These are phyloP conservation scores for Penicillium turbatum DNA, from an alignment of 495 filamentous ascomycete genomes.

Conservation along the genomic window DNA sequence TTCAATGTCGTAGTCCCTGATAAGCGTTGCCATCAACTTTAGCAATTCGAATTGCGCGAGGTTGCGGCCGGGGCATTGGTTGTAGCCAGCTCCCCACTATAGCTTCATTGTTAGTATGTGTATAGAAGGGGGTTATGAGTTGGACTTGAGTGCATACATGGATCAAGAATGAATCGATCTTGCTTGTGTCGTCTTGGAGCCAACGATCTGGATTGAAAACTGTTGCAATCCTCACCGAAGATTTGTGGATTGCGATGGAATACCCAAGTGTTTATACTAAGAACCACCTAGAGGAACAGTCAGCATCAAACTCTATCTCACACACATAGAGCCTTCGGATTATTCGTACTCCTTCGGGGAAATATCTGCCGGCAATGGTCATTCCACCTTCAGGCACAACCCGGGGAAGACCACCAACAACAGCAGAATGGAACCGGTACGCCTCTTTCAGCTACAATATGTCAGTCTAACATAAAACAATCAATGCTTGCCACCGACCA, in stretches of 20 bases:
- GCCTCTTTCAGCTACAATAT: slow-evolving; percentile 47
- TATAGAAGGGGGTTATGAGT: neutral
- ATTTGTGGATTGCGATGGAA: slow-evolving; percentile 40
- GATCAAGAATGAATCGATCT: slow-evolving; percentile 36
- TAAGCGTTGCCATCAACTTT: slow-evolving; percentile 37
- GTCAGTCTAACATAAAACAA: neutral
- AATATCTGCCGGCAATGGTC: slow-evolving; percentile 29
- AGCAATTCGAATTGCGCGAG: slow-evolving; percentile 45
- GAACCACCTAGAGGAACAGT: slow-evolving; percentile 23
- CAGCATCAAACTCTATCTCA: too few species aligned
- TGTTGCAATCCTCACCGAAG: slow-evolving; percentile 43
- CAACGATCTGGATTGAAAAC: slow-evolving; percentile 48
- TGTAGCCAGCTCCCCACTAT: slow-evolving; percentile 43
- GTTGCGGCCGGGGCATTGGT: slow-evolving; percentile 39
- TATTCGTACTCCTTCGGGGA: slow-evolving; percentile 34
- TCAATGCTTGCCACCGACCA: too few species aligned
- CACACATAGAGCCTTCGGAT: too few species aligned
- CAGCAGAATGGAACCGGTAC: slow-evolving; percentile 40
- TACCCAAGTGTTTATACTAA: slow-evolving; percentile 44
- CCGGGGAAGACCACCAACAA: slow-evolving; percentile 24
- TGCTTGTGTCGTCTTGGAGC: slow-evolving; percentile 25
- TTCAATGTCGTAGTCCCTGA: slow-evolving; percentile 41
- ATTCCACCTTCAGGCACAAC: slow-evolving; percentile 29
- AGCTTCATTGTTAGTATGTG: neutral
- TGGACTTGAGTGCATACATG: slow-evolving; percentile 14